Percentiles rank a stretch among this genome's conserved stretches.
Conservation (phyloP, 352 stramenopile genomes). For the Achlya hypogyna region DNA sequence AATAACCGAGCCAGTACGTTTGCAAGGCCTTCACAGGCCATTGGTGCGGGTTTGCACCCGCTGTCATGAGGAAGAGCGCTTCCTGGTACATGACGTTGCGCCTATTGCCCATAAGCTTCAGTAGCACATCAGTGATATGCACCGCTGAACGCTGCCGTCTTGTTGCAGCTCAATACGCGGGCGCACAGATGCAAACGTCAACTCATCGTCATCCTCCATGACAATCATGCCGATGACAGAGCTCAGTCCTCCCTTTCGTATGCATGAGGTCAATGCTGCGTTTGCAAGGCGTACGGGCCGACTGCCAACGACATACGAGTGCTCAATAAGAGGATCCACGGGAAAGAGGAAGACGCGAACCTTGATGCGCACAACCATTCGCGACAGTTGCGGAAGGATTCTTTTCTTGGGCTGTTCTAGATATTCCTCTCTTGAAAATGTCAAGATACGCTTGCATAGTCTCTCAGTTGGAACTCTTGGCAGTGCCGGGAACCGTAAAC, state of each 20-base stretch:
- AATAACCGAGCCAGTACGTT: constrained; percentile 73
- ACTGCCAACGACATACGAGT: constrained; percentile 69
- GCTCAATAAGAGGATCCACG: constrained; percentile 51
- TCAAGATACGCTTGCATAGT: no score
- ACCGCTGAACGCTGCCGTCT: constrained; percentile 53
- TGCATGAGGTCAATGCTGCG: not conserved
- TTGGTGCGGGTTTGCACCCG: constrained; percentile 46
- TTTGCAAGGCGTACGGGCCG: constrained; percentile 30
- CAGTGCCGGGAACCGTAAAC: no score
- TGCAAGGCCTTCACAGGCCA: constrained; percentile 55
- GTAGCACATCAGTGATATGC: not conserved
- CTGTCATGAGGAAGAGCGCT: constrained; percentile 48
- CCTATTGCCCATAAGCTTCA: constrained; percentile 11
- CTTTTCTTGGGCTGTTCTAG: not conserved
- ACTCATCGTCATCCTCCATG: constrained; percentile 47
- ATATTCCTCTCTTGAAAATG: not conserved
- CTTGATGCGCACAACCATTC: constrained; percentile 42
- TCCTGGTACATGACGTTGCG: constrained; percentile 71
- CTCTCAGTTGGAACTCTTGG: no score
- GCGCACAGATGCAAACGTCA: constrained; percentile 58
- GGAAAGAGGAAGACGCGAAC: constrained; percentile 70
- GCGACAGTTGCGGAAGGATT: not conserved
- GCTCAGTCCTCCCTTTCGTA: constrained; percentile 39
- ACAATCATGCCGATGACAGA: constrained; percentile 55
- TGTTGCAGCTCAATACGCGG: constrained; percentile 58